Conservation (phyloP, 2,329 filamentous ascomycete genomes). For the Alternaria dauci region DNA sequence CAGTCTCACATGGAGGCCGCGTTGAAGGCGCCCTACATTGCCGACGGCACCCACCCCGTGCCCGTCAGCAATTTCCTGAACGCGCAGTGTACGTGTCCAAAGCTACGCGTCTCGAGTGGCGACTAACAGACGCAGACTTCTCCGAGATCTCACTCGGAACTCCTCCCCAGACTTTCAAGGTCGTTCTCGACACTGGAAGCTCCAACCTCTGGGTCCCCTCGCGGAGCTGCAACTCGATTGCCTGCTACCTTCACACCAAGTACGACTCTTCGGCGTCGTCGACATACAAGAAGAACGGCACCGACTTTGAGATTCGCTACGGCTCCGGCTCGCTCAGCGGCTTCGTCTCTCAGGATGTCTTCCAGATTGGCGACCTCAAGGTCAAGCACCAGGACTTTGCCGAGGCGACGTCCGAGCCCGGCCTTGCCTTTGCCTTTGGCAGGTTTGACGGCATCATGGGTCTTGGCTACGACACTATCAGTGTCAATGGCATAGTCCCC, state of each 20-base stretch:
- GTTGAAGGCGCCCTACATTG: conserved; percentile 76
- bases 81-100: conserved; percentile 82
- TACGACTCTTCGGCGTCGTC: conserved; percentile 92
- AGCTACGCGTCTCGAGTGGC: neutral
- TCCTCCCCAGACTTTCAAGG: conserved; percentile 95
- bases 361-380: conserved; percentile 87
- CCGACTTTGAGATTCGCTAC: conserved; percentile 90
- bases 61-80: conserved; percentile 98
- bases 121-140: conserved; percentile 71
- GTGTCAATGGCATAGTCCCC: conserved; percentile 93
- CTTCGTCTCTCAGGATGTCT: conserved; percentile 87
- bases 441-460: conserved; percentile 97
- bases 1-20: conserved; percentile 74
- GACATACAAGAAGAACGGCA: conserved; percentile 93
- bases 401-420: conserved; percentile 94
- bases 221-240: conserved; percentile 88
- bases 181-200: conserved; percentile 96
- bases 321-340: conserved; percentile 94
- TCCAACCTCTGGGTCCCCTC: conserved; percentile 99
- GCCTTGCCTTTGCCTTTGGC: conserved; percentile 96
- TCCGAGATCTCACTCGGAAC: conserved; percentile 93
- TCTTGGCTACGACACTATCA: conserved; percentile 92
- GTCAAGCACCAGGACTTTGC: conserved; percentile 94
- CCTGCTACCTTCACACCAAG: conserved; percentile 96
- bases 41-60: conserved; percentile 76